phyloP scores from a whole-genome alignment of 257 asterid species.

The Solanum raphanifolium region DNA sequence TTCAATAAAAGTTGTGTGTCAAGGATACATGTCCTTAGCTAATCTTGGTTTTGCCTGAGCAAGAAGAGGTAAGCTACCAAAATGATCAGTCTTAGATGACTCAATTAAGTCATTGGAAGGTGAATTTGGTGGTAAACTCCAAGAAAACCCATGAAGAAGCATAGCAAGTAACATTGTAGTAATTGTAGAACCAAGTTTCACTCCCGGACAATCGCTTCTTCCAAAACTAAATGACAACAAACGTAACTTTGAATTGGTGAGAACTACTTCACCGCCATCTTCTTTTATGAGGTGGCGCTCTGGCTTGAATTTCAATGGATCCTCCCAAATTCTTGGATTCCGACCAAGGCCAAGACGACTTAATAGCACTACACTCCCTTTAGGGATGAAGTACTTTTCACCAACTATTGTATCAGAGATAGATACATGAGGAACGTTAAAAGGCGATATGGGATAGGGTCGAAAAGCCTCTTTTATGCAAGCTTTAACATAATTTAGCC shows the following conservation, averaged over 20 bases:
- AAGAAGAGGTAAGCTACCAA: not conserved
- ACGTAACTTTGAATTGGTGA: not conserved
- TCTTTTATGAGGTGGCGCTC: slow-evolving; percentile 1
- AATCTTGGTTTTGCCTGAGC: not conserved
- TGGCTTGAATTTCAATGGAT: slow-evolving; percentile 5
- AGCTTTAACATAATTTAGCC: too few species aligned
- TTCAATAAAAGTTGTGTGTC: not conserved
- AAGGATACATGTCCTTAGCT: not conserved
- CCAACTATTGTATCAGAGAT: too few species aligned
- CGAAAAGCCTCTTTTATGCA: too few species aligned
- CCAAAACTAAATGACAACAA: not conserved
- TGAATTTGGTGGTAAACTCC: not conserved
- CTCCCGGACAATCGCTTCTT: not conserved
- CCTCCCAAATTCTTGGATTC: slow-evolving; percentile 15
- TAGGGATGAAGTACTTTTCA: too few species aligned
- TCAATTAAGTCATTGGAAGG: too few species aligned
- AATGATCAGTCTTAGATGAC: not conserved
- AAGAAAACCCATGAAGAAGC: not conserved
- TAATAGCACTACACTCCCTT: slow-evolving; percentile 20
- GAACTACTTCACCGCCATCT: not conserved
- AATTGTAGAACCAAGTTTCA: not conserved
- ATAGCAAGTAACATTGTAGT: not conserved
- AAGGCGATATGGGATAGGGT: too few species aligned
- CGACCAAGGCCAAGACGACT: slow-evolving; percentile 25
- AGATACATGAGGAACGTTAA: too few species aligned